Evolutionary conservation across 768 basidiomycete genomes (phyloP), one percentile per base, ranked within the genome.

Genomic region (Porpolomopsis calyptriformis): DNA sequence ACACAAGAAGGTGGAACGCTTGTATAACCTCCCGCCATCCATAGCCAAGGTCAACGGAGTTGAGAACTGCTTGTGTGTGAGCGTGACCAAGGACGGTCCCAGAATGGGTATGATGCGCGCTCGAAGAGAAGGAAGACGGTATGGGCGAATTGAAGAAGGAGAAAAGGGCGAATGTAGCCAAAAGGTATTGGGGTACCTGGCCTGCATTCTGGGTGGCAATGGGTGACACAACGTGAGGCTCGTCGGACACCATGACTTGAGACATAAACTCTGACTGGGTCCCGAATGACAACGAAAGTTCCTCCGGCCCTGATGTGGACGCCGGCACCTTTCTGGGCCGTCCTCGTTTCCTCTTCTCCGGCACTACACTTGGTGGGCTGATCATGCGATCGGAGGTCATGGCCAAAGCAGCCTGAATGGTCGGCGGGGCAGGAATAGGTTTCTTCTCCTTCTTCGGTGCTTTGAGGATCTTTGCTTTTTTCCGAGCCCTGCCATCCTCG

Each of bases 281-380:
- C 40, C 24, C 22, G 19, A 62, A 46, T 9, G 69, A 53, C 34
- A 65, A 59, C n/a, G 73, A 62, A 22, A 43, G 24, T 18, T 2
- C 23, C 20, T 35, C 18, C 14, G 72, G 40, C 24, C 40, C 40
- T n/a, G 12, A 4, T 12, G 18, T 44, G 12, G 43, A 68, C 0
- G 76, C 66, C 9, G 74, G 68, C 38, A 79, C 71, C 65, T 90
- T 90, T 54, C 85, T 74, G 12, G 88, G 88, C 24, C 88, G 66
- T 11, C 88, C 88, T 6, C 88, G 74, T 67, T 91, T 91, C 53
- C 86, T 72, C 68, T 88, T 90, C 66, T 86, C 84, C 0, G 78
- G 76, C 0, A 71, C 64, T 12, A 62, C 57, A 40, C 61, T 52
- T 35, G 54, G 34, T 14, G 52, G 60, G 5, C 31, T 25, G 14